Conservation (phyloP, 2,329 filamentous ascomycete genomes). For the Pseudogymnoascus sp. region DNA sequence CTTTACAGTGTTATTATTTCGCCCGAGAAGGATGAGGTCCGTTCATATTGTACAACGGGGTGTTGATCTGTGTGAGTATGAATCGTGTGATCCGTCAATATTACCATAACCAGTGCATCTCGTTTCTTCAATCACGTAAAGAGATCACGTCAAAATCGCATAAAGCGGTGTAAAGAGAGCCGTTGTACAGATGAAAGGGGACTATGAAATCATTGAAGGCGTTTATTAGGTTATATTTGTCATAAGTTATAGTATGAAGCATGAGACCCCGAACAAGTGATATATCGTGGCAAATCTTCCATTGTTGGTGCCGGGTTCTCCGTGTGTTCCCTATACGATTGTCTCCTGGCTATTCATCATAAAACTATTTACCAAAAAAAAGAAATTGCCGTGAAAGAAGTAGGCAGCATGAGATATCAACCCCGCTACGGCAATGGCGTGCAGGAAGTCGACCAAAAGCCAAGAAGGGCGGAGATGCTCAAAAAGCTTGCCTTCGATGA, state of each 20-base stretch:
- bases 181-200: not conserved
- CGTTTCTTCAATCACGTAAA: not conserved
- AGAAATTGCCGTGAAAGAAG: not conserved
- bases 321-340: not conserved
- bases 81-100: conserved; percentile 1
- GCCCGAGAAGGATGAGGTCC: not conserved
- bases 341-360: not conserved
- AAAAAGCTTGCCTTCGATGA: not conserved
- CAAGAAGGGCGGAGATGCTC: not conserved
- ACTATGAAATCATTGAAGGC: not conserved
- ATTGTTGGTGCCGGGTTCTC: not conserved
- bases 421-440: not conserved
- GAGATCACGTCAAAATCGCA: not conserved
- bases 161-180: not conserved
- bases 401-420: not conserved
- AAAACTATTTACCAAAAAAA: not conserved
- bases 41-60: not conserved
- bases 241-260: not conserved
- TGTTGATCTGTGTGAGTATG: not conserved
- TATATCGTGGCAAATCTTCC: not conserved
- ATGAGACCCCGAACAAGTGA: conserved; percentile 1
- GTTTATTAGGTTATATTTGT: conserved; percentile 2
- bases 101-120: not conserved
- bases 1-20: not conserved
- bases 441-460: not conserved